Evolutionary conservation across 768 basidiomycete genomes (phyloP).

Genomic region (Auriscalpium vulgare): DNA sequence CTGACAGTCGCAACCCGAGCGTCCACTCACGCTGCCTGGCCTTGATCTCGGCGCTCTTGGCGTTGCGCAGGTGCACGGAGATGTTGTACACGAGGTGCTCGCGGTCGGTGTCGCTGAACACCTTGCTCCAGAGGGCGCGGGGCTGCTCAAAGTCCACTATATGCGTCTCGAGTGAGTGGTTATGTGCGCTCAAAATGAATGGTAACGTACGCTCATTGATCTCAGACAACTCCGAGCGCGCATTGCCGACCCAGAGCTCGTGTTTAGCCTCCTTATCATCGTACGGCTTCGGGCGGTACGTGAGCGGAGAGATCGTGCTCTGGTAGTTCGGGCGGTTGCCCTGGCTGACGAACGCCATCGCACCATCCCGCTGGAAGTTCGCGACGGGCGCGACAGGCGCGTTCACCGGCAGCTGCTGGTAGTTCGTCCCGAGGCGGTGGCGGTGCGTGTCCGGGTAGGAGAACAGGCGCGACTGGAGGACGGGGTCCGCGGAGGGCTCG

Average conservation of each 20-base stretch:
- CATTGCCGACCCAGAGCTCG: constrained; percentile 68
- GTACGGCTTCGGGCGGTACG: constrained; percentile 44
- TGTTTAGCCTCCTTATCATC: constrained; percentile 35
- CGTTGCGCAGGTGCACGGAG: constrained; percentile 49
- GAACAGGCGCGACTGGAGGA: constrained; percentile 91
- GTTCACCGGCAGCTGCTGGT: constrained; percentile 86
- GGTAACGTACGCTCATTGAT: constrained; percentile 66
- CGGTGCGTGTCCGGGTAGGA: constrained; percentile 89
- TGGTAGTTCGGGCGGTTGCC: constrained; percentile 85
- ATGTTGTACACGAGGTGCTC: constrained; percentile 63
- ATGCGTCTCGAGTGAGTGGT: constrained; percentile 1
- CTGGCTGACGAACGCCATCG: constrained; percentile 63
- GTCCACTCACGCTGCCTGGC: constrained; percentile 53
- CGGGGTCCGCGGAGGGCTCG: constrained; percentile 86
- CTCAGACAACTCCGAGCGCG: constrained; percentile 60
- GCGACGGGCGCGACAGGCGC: constrained; percentile 61
- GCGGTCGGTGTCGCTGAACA: constrained; percentile 55
- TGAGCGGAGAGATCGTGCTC: constrained; percentile 65
- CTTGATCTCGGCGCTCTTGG: constrained; percentile 55
- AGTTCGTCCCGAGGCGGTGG: constrained; percentile 74
- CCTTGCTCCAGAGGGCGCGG: constrained; percentile 56
- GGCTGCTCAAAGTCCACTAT: constrained; percentile 84
- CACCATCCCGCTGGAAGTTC: constrained; percentile 92
- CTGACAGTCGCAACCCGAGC: background rate
- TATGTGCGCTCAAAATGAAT: background rate